Percentiles rank a stretch among this genome's conserved stretches.
phyloP scores from a whole-genome alignment of 2,329 filamentous ascomycete species.

The Cadophora gregata region DNA sequence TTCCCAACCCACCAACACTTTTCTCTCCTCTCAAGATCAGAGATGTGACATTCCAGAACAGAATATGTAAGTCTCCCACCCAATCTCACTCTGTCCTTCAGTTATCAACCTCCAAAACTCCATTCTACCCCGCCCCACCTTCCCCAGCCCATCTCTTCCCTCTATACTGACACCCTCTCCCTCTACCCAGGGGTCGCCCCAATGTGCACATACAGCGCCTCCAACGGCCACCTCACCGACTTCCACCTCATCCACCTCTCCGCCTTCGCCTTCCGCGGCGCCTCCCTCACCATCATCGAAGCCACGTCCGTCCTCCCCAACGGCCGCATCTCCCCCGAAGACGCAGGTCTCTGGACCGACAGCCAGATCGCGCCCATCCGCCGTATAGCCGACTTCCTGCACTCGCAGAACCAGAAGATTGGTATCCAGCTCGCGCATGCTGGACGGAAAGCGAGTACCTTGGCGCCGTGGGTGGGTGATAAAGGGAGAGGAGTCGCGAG shows the following conservation, averaged over 20 bases:
- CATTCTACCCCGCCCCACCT: constrained; percentile 9
- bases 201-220: constrained; percentile 52
- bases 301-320: constrained; percentile 44
- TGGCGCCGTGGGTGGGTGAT: constrained; percentile 46
- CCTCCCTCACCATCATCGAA: constrained; percentile 45
- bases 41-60: constrained; percentile 52
- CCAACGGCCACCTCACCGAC: constrained; percentile 42
- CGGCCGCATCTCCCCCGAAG: constrained; percentile 44
- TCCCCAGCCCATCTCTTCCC: not conserved
- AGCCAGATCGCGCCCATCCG: constrained; percentile 46
- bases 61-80: constrained; percentile 43
- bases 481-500: constrained; percentile 39
- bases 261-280: constrained; percentile 44
- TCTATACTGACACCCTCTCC: constrained; percentile 15
- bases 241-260: constrained; percentile 44
- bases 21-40: constrained; percentile 54
- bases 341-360: constrained; percentile 46
- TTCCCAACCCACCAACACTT: constrained; percentile 43
- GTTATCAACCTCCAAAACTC: not conserved
- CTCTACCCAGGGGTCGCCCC: constrained; percentile 48
- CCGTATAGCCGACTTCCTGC: constrained; percentile 50
- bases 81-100: not conserved
- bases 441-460: constrained; percentile 52
- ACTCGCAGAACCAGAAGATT: constrained; percentile 64
- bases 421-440: constrained; percentile 75